A percentile compares a stretch with the other conserved stretches of the same genome.
These are phyloP conservation scores for Jackrogersella multiformis DNA, from an alignment of 495 filamentous ascomycete genomes.

Conservation along the genomic window DNA sequence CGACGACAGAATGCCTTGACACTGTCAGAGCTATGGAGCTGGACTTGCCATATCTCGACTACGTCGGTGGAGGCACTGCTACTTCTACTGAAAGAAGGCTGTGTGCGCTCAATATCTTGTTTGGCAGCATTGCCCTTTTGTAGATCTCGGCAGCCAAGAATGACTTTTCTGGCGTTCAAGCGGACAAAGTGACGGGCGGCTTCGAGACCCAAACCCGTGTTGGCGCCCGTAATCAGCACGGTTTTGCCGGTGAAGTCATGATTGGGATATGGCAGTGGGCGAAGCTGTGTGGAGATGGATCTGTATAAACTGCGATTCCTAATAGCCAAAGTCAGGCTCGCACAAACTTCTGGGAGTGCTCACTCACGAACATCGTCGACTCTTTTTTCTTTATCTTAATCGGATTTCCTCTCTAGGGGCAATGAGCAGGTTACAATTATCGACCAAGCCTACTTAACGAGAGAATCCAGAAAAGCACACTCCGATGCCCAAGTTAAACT, in stretches of 20 bases:
- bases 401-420: too few species aligned
- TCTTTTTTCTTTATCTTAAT: too few species aligned
- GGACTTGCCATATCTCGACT: slow-evolving; percentile 61
- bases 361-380: too few species aligned
- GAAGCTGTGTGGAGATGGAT: too few species aligned
- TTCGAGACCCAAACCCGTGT: slow-evolving; percentile 60
- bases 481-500: too few species aligned
- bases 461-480: too few species aligned
- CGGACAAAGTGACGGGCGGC: slow-evolving; percentile 54
- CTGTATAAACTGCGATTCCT: too few species aligned
- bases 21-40: slow-evolving; percentile 54
- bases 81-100: too few species aligned
- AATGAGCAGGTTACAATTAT: too few species aligned
- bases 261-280: background rate
- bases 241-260: background rate
- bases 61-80: slow-evolving; percentile 14
- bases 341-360: too few species aligned
- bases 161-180: slow-evolving; percentile 51
- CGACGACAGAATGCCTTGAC: slow-evolving; percentile 52
- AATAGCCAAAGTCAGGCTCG: too few species aligned
- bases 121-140: slow-evolving; percentile 56
- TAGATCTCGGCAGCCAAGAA: slow-evolving; percentile 57
- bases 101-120: slow-evolving; percentile 39
- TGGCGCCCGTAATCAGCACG: slow-evolving; percentile 60
- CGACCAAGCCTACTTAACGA: too few species aligned